Evolutionary conservation across 257 asterid species (phyloP).

Genomic region (Mentha longifolia): DNA sequence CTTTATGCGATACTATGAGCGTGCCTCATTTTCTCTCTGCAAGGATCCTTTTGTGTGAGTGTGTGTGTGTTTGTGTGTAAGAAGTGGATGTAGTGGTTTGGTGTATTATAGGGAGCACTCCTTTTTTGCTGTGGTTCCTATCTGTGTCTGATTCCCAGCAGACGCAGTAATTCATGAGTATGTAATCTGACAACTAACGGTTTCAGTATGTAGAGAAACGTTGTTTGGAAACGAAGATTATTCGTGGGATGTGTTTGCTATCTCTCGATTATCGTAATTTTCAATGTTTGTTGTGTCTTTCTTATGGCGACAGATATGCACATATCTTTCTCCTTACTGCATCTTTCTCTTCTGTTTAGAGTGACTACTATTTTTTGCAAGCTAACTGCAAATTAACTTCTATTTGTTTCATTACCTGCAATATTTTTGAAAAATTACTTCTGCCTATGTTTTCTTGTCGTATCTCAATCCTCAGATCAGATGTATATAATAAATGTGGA

Average conservation of each 20-base stretch:
- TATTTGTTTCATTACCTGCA: no score
- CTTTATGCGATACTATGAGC: constrained; percentile 25
- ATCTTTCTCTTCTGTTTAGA: neutral
- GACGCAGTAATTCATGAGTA: constrained; percentile 9
- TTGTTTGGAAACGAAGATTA: constrained; percentile 10
- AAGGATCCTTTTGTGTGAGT: neutral
- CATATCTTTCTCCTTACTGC: neutral
- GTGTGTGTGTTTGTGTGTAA: constrained; percentile 16
- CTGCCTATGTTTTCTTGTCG: no score
- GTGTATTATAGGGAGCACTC: constrained; percentile 30
- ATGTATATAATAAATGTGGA: no score
- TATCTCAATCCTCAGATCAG: no score
- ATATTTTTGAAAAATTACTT: no score
- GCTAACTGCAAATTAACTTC: no score
- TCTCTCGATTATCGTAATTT: neutral
- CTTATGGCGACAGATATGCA: neutral
- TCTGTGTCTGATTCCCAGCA: constrained; percentile 15
- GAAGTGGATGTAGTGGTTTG: constrained; percentile 13
- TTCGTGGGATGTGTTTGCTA: neutral
- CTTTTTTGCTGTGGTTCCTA: constrained; percentile 32
- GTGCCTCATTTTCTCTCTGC: constrained; percentile 1
- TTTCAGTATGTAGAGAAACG: constrained; percentile 15
- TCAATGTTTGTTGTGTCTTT: neutral
- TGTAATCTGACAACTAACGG: constrained; percentile 26
- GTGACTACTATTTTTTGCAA: neutral